Base-by-base conservation (phyloP, 495 filamentous ascomycete species). In the Elasticomyces elasticus region DNA sequence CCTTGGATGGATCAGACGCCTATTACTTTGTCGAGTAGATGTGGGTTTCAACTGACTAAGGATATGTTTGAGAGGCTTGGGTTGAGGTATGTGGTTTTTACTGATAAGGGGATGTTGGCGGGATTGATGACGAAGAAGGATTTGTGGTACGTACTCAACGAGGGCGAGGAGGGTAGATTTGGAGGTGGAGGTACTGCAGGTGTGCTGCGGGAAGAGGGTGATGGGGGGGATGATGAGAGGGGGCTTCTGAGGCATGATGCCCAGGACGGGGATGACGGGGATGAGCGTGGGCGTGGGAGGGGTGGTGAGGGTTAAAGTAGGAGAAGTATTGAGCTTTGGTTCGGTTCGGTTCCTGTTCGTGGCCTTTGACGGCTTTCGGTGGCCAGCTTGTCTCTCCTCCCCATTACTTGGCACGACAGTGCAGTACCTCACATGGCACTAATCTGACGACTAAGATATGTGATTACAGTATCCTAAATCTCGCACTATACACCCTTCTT, bases 1-100 rank as follows among this genome's bases (percentile, higher is more conserved):
- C 89, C 88, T 5, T 98, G 91, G 90, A 95, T 98, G 87, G 92
- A 98, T 65, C 89, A 95, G 64, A 98, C 92, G 0, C 92, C 92
- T 1, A 85, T 98, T 28, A 96, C 94, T 0, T 76, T 98, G 12
- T 85, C 86, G 28, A 78, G 79, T 30, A 77, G 82, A 40, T 79
- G 78, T 46, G 84, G 76, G 46, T 79, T 97, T 51, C 79, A 87
- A 62, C 76, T 98, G 27, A 86, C 88, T 3, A 79, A 91, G 15
- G 82, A 79, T 33, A 89, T 97, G 77, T 97, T 98, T 70, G 87
- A 94, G 70, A 89, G 89, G 64, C 76, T 98, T 6, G 92, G 92
- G 19, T 68, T 98, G 40, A 78, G 91, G 31, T 96, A 97, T 69
- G 82, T 98, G 4, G 68, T 97, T 2, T 95, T 97, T 68, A 77